Base-by-base conservation (phyloP, 2,329 filamentous ascomycete genomes). In the Seiridium unicorne region DNA sequence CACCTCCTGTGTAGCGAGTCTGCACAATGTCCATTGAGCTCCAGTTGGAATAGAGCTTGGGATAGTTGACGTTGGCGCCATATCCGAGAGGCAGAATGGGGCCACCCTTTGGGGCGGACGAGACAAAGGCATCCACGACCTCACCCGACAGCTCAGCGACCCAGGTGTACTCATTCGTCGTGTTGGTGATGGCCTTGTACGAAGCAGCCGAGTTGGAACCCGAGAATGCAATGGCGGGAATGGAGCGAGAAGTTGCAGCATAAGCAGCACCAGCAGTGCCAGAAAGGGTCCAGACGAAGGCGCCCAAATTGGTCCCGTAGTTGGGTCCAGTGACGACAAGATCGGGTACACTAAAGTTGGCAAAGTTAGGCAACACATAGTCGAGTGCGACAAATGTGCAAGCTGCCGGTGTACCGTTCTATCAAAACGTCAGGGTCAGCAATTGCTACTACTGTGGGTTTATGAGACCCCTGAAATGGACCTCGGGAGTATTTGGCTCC, bases 371-470 rank as follows among this genome's bases (percentile, higher is more conserved):
- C 13, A 86, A 73, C 7, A 86, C 80, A 49, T 81, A 84, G 72
- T 86, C 82, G 5, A 86, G 75, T 2, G 78, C 83, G 4, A 86
- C 81, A 60, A 85, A 81, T 1, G 81, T 82, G 64, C 80, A 83
- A 0, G 83, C 79, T 0, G 81, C 81, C 0, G 84, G 82, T 0
- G 83, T 87, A 31, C 84, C 83, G 57, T 86, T 84, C 18, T 26
- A 26, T 26, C 18, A 26, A 26, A 26, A 26, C 18, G 18, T 26
- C 18, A 26, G 18, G 18, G 18, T 26, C 18, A 26, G 18, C 18
- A 26, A 26, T 26, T 26, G 18, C 18, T 26, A 26, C 18, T 26
- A 26, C 18, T 1, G 18, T 26, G 18, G 18, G 18, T 26, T 26
- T 26, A 26, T 26, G 18, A 26, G 18, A 26, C 1, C 18, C 2